These are phyloP conservation scores for Rosa rugosa DNA, from an alignment of 306 rosid genomes.

Conservation along the genomic window DNA sequence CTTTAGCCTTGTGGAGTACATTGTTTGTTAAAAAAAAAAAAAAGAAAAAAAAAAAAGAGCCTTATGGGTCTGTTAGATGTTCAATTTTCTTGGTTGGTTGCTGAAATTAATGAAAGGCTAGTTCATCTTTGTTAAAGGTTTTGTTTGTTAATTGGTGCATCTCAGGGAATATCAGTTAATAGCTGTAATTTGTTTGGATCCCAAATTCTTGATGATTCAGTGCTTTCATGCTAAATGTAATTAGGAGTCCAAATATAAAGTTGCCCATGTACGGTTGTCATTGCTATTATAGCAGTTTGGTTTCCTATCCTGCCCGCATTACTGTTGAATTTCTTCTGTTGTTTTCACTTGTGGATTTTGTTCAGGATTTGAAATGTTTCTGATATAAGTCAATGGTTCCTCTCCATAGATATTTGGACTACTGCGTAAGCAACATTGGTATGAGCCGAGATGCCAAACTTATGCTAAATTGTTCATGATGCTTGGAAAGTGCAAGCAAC, in stretches of 20 bases:
- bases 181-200: not conserved
- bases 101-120: not conserved
- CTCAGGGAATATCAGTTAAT: not conserved
- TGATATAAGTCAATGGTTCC: not conserved
- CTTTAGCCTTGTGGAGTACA: not conserved
- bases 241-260: not conserved
- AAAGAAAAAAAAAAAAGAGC: not conserved
- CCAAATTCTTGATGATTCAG: not conserved
- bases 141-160: not conserved
- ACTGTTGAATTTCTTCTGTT: not conserved
- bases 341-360: not conserved
- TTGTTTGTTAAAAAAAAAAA: too few relatives aligned
- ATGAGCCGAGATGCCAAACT: slow-evolving; percentile 79
- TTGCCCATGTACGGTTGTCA: not conserved
- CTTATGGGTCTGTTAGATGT: not conserved
- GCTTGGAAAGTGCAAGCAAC: slow-evolving; percentile 85
- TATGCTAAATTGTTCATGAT: slow-evolving; percentile 73
- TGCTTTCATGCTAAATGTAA: not conserved
- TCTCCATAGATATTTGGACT: slow-evolving; percentile 66
- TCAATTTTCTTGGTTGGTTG: not conserved
- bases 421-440: slow-evolving; percentile 86
- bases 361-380: slow-evolving; percentile 2
- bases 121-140: not conserved
- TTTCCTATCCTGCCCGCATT: not conserved
- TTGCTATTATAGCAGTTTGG: not conserved